phyloP scores from a whole-genome alignment of 2,329 filamentous ascomycete species.

The Trichoderma breve region DNA sequence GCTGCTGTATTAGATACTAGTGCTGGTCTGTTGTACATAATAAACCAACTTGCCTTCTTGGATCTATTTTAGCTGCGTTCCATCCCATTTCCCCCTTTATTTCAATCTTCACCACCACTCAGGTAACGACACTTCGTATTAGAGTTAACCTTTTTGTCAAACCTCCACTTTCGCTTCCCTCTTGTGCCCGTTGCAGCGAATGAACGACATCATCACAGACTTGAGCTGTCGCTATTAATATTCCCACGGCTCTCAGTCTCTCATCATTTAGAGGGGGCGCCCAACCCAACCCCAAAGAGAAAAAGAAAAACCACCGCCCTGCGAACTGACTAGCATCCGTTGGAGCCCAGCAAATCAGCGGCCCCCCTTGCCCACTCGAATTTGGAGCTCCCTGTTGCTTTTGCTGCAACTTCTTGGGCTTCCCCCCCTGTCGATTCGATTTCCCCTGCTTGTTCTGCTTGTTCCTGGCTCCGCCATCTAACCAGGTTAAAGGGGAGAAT shows the following conservation, averaged over 20 bases:
- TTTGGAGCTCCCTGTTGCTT: constrained; percentile 20
- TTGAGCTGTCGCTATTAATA: not conserved
- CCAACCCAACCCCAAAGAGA: not conserved
- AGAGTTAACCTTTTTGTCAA: constrained; percentile 13
- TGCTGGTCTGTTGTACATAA: not conserved
- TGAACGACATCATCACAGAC: not conserved
- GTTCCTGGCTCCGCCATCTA: constrained; percentile 17
- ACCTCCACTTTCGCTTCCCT: constrained; percentile 19
- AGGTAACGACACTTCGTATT: constrained; percentile 18
- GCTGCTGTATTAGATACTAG: not conserved
- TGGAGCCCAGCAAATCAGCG: constrained; percentile 13
- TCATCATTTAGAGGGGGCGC: not conserved
- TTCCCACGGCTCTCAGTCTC: not conserved
- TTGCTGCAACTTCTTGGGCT: constrained; percentile 8
- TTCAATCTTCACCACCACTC: constrained; percentile 11
- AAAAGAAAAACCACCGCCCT: not conserved
- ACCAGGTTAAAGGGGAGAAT: constrained; percentile 16
- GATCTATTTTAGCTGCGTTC: constrained; percentile 19
- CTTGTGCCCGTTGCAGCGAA: not conserved
- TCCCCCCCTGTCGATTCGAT: constrained; percentile 13
- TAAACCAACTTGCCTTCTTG: not conserved
- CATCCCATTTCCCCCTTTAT: constrained; percentile 20
- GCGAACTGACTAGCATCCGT: constrained; percentile 14
- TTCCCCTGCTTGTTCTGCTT: constrained; percentile 13
- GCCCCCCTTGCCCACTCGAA: constrained; percentile 11